Conservation (phyloP, 257 asterid genomes). For the Cinchona pubescens region DNA sequence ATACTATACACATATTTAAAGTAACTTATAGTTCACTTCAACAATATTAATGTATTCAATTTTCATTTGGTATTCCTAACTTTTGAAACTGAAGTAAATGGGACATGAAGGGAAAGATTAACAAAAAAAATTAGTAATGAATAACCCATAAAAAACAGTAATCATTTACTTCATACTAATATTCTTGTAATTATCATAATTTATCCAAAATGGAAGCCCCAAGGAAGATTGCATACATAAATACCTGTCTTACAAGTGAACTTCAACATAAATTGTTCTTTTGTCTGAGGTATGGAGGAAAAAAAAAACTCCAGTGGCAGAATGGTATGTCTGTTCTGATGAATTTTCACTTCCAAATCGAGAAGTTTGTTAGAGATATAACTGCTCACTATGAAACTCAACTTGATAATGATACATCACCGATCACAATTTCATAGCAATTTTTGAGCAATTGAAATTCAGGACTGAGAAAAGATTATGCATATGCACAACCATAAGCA, state of each 20-base stretch:
- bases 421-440: background rate
- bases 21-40: too few species aligned
- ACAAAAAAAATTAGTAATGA: too few species aligned
- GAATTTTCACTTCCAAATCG: background rate
- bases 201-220: too few species aligned
- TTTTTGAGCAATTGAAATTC: background rate
- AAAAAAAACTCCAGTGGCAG: background rate
- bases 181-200: too few species aligned
- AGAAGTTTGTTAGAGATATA: background rate
- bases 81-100: too few species aligned
- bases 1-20: too few species aligned
- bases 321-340: background rate
- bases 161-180: too few species aligned
- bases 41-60: too few species aligned
- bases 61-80: too few species aligned
- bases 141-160: too few species aligned
- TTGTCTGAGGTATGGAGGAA: background rate
- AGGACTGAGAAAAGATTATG: background rate
- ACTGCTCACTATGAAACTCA: background rate
- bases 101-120: too few species aligned
- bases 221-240: too few species aligned
- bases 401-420: background rate
- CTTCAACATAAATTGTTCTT: background rate
- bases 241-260: background rate
- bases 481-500: background rate